Conservation (phyloP, 2,329 filamentous ascomycete species). For the Fusarium euwallaceae region DNA sequence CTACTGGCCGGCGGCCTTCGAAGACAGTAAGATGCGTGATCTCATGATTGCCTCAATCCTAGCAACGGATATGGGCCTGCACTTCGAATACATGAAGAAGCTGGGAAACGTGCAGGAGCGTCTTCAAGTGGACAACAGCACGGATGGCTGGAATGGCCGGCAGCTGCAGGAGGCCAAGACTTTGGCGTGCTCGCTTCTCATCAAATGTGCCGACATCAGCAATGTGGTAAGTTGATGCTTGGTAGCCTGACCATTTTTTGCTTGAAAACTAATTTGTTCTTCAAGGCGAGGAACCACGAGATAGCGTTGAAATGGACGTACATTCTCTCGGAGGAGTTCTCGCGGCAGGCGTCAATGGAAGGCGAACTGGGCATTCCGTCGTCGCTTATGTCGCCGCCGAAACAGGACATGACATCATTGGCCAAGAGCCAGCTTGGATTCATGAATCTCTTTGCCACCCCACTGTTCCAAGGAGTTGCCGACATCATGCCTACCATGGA, state of each 20-base stretch:
- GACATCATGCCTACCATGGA: slow-evolving; percentile 87
- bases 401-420: slow-evolving; percentile 85
- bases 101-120: slow-evolving; percentile 85
- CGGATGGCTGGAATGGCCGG: slow-evolving; percentile 82
- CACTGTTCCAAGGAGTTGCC: slow-evolving; percentile 88
- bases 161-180: slow-evolving; percentile 82
- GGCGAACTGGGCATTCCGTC: slow-evolving; percentile 87
- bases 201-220: slow-evolving; percentile 99
- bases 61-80: slow-evolving; percentile 96
- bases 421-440: slow-evolving; percentile 93
- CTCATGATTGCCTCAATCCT: slow-evolving; percentile 98
- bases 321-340: slow-evolving; percentile 95
- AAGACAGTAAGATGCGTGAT: slow-evolving; percentile 83
- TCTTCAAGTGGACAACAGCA: slow-evolving; percentile 74
- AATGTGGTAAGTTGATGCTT: slow-evolving; percentile 80
- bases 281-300: slow-evolving; percentile 84
- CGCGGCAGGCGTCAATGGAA: slow-evolving; percentile 93
- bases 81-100: slow-evolving; percentile 96
- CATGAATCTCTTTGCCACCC: slow-evolving; percentile 95
- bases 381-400: slow-evolving; percentile 86
- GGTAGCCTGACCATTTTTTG: neutral
- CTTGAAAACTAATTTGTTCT: slow-evolving; percentile 41
- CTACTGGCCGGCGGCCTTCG: slow-evolving; percentile 89
- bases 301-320: slow-evolving; percentile 91
- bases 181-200: slow-evolving; percentile 88